Percentiles rank a stretch among this genome's conserved stretches.
Evolutionary conservation across 2,329 filamentous ascomycete species (phyloP).

Genomic region (Colletotrichum sp.): DNA sequence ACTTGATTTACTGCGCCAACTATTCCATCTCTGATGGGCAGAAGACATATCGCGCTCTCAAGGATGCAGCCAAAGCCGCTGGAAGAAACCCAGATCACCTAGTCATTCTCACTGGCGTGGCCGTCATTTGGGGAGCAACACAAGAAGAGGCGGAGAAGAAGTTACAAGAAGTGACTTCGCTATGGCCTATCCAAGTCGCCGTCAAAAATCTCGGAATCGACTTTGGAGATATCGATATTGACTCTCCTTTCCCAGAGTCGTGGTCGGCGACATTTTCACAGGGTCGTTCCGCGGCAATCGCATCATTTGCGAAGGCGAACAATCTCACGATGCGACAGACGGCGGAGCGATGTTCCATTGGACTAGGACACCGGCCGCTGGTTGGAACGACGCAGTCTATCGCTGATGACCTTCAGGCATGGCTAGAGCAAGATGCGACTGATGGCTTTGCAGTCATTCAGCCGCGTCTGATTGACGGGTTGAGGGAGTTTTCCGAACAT

Average conservation of each 20-base stretch:
- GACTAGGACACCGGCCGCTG: background rate
- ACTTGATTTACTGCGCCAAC: conserved; percentile 17
- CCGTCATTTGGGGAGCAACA: background rate
- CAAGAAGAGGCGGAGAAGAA: background rate
- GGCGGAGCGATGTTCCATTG: background rate
- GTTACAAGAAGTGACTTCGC: background rate
- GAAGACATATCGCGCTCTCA: conserved; percentile 1
- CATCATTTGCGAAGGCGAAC: background rate
- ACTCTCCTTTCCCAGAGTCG: background rate
- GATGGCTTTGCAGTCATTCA: background rate
- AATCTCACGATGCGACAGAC: background rate
- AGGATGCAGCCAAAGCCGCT: background rate
- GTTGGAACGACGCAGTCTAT: background rate
- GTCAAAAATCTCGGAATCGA: background rate
- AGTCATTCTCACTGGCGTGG: background rate
- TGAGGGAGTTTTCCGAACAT: background rate
- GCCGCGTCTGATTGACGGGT: background rate
- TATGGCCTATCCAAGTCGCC: background rate
- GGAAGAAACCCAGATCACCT: background rate
- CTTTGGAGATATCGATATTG: background rate
- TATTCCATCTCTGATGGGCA: conserved; percentile 14
- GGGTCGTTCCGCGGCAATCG: background rate
- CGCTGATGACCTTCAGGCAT: background rate
- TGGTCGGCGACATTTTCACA: background rate
- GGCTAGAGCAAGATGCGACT: background rate